These are phyloP conservation scores for Eucalyptus lansdowneana DNA, from an alignment of 345 rosid species.

Conservation along the genomic window DNA sequence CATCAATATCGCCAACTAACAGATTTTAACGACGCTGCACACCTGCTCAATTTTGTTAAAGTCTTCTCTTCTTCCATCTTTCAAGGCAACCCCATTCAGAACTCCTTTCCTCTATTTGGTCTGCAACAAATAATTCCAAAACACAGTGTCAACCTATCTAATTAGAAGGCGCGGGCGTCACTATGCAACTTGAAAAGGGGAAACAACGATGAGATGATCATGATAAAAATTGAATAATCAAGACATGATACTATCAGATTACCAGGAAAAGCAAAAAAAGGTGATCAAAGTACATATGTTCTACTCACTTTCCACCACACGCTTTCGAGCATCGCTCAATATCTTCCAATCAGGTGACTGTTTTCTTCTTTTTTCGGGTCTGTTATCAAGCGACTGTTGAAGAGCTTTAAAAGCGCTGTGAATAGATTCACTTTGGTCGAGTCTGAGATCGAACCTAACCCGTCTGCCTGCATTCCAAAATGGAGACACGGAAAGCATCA, in stretches of 20 bases:
- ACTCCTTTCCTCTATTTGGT: slow-evolving; percentile 62
- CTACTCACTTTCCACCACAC: slow-evolving; percentile 53
- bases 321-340: slow-evolving; percentile 53
- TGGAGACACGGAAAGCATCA: background rate
- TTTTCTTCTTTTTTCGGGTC: background rate
- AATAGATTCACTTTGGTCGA: slow-evolving; percentile 69
- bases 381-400: slow-evolving; percentile 22
- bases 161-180: background rate
- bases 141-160: background rate
- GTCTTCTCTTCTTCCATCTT: slow-evolving; percentile 64
- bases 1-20: background rate
- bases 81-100: slow-evolving; percentile 80
- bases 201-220: background rate
- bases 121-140: slow-evolving; percentile 11
- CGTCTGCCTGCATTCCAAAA: slow-evolving; percentile 42
- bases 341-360: slow-evolving; percentile 29
- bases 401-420: slow-evolving; percentile 64
- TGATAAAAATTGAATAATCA: no score
- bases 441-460: slow-evolving; percentile 53
- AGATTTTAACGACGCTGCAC: background rate
- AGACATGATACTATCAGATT: background rate
- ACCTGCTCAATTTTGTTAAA: slow-evolving; percentile 93
- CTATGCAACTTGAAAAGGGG: background rate
- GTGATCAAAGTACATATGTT: no score
- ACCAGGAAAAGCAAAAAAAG: background rate